A percentile compares a stretch with the other conserved stretches of the same genome.
Conservation (phyloP, 768 basidiomycete genomes). For the Boletus vinaceobasis region DNA sequence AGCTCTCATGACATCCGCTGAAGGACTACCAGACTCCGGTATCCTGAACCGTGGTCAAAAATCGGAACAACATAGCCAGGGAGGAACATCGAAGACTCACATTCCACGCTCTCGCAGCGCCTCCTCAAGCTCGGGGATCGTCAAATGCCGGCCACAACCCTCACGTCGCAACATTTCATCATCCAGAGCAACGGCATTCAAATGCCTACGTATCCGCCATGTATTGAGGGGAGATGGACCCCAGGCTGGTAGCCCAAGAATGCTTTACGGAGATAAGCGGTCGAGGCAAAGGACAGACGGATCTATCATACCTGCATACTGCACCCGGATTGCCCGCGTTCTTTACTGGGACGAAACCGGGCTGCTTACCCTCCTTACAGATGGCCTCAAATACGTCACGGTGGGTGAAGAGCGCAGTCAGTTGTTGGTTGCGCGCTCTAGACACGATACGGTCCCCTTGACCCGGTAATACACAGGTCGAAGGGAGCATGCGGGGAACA, state of each 20-base stretch:
- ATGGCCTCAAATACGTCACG: constrained; percentile 35
- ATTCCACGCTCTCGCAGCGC: constrained; percentile 76
- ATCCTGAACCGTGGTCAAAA: constrained; percentile 34
- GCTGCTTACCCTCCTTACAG: constrained; percentile 31
- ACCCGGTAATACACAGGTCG: constrained; percentile 80
- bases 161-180: constrained; percentile 61
- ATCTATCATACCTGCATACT: constrained; percentile 54
- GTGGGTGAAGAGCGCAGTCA: constrained; percentile 38
- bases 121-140: constrained; percentile 53
- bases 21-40: constrained; percentile 31
- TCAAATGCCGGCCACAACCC: constrained; percentile 41
- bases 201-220: constrained; percentile 36
- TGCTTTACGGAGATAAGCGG: constrained; percentile 33
- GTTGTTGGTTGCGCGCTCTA: constrained; percentile 47
- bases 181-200: constrained; percentile 49
- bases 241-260: constrained; percentile 38
- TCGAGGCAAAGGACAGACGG: not conserved
- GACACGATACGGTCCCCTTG: constrained; percentile 65
- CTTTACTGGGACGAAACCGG: constrained; percentile 26
- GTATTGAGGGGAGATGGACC: constrained; percentile 34
- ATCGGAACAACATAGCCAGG: not conserved
- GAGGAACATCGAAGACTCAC: constrained; percentile 42
- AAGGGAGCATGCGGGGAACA: constrained; percentile 80
- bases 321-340: constrained; percentile 30
- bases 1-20: constrained; percentile 43